Evolutionary conservation across 2,329 filamentous ascomycete genomes (phyloP), one percentile per base, ranked within the genome.

Genomic region (Neonectria punicea): DNA sequence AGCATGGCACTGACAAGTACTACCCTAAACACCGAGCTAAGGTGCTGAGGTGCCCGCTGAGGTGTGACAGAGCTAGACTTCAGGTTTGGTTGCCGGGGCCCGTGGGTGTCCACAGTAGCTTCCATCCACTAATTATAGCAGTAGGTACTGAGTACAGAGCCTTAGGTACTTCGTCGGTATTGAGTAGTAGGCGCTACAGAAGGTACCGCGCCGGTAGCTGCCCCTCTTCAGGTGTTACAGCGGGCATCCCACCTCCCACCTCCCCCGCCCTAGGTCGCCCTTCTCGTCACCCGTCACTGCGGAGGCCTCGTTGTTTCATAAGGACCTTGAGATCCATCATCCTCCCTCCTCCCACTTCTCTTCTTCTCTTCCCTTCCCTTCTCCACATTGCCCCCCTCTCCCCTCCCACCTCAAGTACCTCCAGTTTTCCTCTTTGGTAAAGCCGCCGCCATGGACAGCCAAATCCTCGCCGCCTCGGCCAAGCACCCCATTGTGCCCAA

Each of bases 381-480:
- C 34, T 43, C 44, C 59, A 53, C n/a, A 28, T 58, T 50, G 41
- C 44, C 56, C 39, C 51, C 66, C 57, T 44, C 62, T 36, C 25
- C 22, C 54, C 18, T 54, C 53, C 51, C 53, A 28, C 30, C 22
- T 18, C 22, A 30, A 49, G 46, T 11, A 49, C 55, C 55, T 47
- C 57, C 30, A 32, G 55, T 46, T 36, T 53, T 46, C 8, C 39
- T 49, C 46, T 11, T 22, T 30, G 25, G 41, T 44, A 64, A 34
- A 61, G 49, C 44, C 58, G 53, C 65, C 72, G 71, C 64, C 75
- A 89, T 89, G 86, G 84, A 86, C 73, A 82, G 82, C 65, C 81
- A 84, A 70, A 86, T 91, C 71, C 80, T 90, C 72, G 85, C 82
- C 63, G 88, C 88, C 74, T 89, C 89, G 58, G 82, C 85, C 80